Evolutionary conservation across 2,329 filamentous ascomycete species (phyloP), one percentile per base, ranked within the genome.

Genomic region (Fusarium domesticum): DNA sequence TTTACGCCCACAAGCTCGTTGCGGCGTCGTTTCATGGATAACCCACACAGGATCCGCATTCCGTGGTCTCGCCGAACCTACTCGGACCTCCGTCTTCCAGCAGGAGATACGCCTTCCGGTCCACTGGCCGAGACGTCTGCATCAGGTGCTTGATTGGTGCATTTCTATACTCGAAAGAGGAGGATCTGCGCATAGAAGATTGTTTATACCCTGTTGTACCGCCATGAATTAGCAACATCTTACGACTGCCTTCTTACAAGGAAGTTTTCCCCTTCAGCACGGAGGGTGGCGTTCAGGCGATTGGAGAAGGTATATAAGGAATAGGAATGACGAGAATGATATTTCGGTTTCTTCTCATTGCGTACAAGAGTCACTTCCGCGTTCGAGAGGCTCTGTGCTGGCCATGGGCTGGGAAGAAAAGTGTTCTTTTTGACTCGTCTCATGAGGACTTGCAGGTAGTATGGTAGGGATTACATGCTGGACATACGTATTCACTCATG

Each of bases 41-140:
- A 50, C 19, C 42, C 47, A 18, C 42, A 48, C 38, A 39, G 34
- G 25, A 31, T 47, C 15, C 46, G 51, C 23, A 37, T 47, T 15
- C 41, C 47, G 10, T 58, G 56, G 56, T 37, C 50, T 31, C 53
- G 58, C 35, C 56, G 58, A 35, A 54, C 54, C 4, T 50, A 57
- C 49, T 67, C 65, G 6, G 61, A 64, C 47, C 60, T 75, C 18
- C 69, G 70, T n/a, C 64, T 74, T 11, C 70, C 71, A 1, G 57
- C 63, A 6, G 64, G 59, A 42, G 69, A 71, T 28, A 39, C 61
- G 3, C 44, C 39, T 6, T 33, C 59, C 16, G 50, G 54, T 8
- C 50, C 51, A 18, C 56, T 53, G 15, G 45, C 54, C 18, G 56
- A 56, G 43, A 46, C 58, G 6, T 55, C 48, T 14, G 46, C 48